phyloP scores from a whole-genome alignment of 768 basidiomycete genomes.

The Steccherinum ochraceum region DNA sequence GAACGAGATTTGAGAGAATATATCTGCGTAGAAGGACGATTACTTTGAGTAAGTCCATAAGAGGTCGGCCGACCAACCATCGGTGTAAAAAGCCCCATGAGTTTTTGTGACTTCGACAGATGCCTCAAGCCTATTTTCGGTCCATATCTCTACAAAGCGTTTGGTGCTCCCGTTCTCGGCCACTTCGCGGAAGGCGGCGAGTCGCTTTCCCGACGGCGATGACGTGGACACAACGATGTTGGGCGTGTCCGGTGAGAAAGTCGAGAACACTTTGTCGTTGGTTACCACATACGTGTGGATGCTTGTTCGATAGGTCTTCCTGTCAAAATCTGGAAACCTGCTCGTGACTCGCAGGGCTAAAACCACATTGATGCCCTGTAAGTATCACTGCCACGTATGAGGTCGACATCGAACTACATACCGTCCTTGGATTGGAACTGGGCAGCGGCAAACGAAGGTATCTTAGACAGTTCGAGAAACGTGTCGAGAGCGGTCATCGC shows the following conservation, averaged over 20 bases:
- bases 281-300: constrained; percentile 31
- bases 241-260: constrained; percentile 28
- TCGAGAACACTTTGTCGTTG: constrained; percentile 13
- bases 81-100: constrained; percentile 56
- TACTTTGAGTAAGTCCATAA: too few relatives aligned
- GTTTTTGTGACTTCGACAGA: constrained; percentile 50
- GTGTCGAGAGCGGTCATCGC: background rate
- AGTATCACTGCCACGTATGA: too few relatives aligned
- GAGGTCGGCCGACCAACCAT: constrained; percentile 47
- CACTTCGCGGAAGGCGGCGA: constrained; percentile 40
- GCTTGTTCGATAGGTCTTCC: constrained; percentile 41
- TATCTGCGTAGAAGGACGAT: constrained; percentile 45
- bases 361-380: background rate
- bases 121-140: constrained; percentile 33
- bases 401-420: background rate
- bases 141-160: constrained; percentile 59
- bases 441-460: constrained; percentile 8
- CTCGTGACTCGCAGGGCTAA: constrained; percentile 39
- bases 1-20: constrained; percentile 46
- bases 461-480: constrained; percentile 3
- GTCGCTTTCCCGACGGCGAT: constrained; percentile 35
- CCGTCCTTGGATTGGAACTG: constrained; percentile 9
- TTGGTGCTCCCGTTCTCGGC: constrained; percentile 27
- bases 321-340: constrained; percentile 42
- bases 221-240: constrained; percentile 35